These are phyloP conservation scores for Cutaneotrichosporon arboriforme DNA, from an alignment of 1,284 basidiomycete species.

Conservation along the genomic window DNA sequence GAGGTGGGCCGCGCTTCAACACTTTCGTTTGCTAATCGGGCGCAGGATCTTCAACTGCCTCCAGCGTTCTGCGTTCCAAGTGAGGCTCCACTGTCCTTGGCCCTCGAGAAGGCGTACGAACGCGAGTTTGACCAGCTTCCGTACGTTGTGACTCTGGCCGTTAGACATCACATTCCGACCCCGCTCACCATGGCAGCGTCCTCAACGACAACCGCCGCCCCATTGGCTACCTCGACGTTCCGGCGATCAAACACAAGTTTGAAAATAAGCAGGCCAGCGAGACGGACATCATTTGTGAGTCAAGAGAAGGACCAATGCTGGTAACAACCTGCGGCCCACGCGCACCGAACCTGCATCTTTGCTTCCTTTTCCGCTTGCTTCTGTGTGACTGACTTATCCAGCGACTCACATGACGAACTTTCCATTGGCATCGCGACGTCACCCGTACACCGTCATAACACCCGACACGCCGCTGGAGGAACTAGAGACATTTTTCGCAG, in stretches of 20 bases:
- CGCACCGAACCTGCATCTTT: no score
- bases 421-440: constrained; percentile 56
- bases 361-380: no score
- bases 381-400: constrained; percentile 36
- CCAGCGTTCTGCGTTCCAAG: constrained; percentile 78
- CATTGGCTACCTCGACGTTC: constrained; percentile 74
- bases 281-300: constrained; percentile 52
- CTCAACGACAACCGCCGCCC: constrained; percentile 66
- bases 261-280: constrained; percentile 64
- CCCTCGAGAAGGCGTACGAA: constrained; percentile 79
- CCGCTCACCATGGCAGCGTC: constrained; percentile 53
- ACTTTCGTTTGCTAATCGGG: neutral
- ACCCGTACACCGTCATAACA: constrained; percentile 68
- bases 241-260: constrained; percentile 67
- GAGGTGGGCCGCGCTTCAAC: constrained; percentile 40
- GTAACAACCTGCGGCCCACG: no score
- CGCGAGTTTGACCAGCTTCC: constrained; percentile 86
- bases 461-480: constrained; percentile 69
- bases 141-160: constrained; percentile 52
- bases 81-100: constrained; percentile 63
- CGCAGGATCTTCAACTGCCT: constrained; percentile 76
- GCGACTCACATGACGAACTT: constrained; percentile 69
- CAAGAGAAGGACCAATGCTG: neutral
- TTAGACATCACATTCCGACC: neutral
- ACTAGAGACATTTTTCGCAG: constrained; percentile 65